Conservation (phyloP, 2,329 filamentous ascomycete species). For the Sclerotinia minor region DNA sequence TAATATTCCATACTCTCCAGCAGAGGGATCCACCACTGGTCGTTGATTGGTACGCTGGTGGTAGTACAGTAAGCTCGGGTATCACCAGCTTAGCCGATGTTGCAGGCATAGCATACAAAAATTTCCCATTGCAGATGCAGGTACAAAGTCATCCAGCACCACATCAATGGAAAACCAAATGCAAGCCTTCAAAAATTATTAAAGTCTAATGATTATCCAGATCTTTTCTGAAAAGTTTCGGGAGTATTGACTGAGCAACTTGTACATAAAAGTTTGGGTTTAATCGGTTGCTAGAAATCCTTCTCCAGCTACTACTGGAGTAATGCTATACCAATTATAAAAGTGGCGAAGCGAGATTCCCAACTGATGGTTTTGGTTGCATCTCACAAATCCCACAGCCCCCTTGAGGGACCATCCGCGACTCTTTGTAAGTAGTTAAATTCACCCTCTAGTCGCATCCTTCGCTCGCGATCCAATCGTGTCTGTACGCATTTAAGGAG, state of each 20-base stretch:
- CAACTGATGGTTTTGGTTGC: slow-evolving; percentile 19
- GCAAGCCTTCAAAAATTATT: neutral
- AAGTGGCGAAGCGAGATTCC: slow-evolving; percentile 20
- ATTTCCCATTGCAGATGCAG: slow-evolving; percentile 23
- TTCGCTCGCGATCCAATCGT: slow-evolving; percentile 19
- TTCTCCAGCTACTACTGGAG: neutral
- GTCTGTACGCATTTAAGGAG: slow-evolving; percentile 3
- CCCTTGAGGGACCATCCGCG: slow-evolving; percentile 1
- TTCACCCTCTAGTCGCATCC: slow-evolving; percentile 14
- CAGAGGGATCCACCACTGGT: neutral
- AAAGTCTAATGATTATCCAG: neutral
- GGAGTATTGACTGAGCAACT: neutral
- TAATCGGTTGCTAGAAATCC: neutral
- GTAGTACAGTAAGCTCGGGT: slow-evolving; percentile 20
- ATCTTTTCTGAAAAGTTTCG: slow-evolving; percentile 17
- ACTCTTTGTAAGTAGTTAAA: slow-evolving; percentile 12
- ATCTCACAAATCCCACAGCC: slow-evolving; percentile 25
- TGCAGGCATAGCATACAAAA: too few relatives aligned
- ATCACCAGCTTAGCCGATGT: neutral
- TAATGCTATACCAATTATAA: neutral
- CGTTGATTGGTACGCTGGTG: neutral
- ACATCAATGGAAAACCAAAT: neutral
- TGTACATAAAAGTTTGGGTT: neutral
- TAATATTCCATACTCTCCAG: neutral
- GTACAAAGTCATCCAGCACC: slow-evolving; percentile 6